Evolutionary conservation across 495 filamentous ascomycete species (phyloP).

Genomic region (Penicillium fimorum): DNA sequence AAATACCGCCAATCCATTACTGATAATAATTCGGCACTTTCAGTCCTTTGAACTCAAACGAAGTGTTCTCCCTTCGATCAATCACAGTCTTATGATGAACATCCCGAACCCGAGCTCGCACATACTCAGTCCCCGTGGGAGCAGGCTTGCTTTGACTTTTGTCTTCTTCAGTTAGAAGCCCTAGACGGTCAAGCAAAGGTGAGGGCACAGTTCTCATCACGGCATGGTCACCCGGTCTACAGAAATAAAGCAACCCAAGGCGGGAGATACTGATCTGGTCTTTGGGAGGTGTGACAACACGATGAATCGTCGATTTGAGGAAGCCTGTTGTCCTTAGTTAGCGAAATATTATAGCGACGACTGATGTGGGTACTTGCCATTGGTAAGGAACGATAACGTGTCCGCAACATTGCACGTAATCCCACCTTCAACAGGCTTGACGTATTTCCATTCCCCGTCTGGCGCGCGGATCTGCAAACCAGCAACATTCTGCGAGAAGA

Average conservation of each 20-base stretch:
- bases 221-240: conserved; percentile 39
- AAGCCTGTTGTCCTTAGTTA: conserved; percentile 26
- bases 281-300: conserved; percentile 46
- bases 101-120: conserved; percentile 46
- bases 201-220: conserved; percentile 42
- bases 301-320: conserved; percentile 48
- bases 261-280: conserved; percentile 47
- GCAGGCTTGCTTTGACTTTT: conserved; percentile 23
- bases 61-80: conserved; percentile 36
- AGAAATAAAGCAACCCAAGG: conserved; percentile 49
- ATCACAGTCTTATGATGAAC: conserved; percentile 41
- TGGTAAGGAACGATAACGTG: conserved; percentile 43
- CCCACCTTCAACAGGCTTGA: conserved; percentile 43
- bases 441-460: conserved; percentile 49
- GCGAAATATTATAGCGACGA: not conserved
- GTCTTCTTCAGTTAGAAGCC: conserved; percentile 39
- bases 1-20: conserved; percentile 2
- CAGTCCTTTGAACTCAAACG: conserved; percentile 43
- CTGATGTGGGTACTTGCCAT: conserved; percentile 14
- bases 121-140: conserved; percentile 45
- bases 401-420: conserved; percentile 51
- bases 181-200: conserved; percentile 48
- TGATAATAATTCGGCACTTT: conserved; percentile 42
- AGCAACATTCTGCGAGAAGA: conserved; percentile 55
- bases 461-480: conserved; percentile 50